A percentile compares a stretch with the other conserved stretches of the same genome.
Evolutionary conservation across 2,329 filamentous ascomycete species (phyloP).

Genomic region (Phialophora verrucosa): DNA sequence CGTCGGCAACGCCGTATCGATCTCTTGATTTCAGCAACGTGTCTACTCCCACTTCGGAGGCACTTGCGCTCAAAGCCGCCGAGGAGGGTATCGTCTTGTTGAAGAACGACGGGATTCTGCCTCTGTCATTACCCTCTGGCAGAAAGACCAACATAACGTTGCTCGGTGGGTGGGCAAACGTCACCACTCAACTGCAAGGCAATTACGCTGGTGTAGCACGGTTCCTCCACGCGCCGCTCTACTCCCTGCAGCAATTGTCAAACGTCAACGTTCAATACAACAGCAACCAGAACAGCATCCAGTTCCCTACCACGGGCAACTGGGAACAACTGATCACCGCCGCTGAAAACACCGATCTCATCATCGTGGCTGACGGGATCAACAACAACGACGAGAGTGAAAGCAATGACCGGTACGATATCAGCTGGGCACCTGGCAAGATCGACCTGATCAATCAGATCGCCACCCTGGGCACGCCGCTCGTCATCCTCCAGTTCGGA

Average conservation of each 20-base stretch:
- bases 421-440: conserved; percentile 52
- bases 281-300: conserved; percentile 38
- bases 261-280: conserved; percentile 56
- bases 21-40: conserved; percentile 63
- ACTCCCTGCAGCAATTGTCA: conserved; percentile 55
- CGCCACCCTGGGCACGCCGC: conserved; percentile 46
- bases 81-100: conserved; percentile 56
- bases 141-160: conserved; percentile 56
- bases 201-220: conserved; percentile 64
- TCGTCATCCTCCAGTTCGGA: conserved; percentile 52
- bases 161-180: conserved; percentile 65
- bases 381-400: conserved; percentile 52
- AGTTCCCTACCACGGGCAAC: conserved; percentile 42
- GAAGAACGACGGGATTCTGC: conserved; percentile 60
- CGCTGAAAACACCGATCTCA: conserved; percentile 46
- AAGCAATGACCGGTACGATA: conserved; percentile 48
- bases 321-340: conserved; percentile 46
- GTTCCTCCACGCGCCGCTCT: conserved; percentile 61
- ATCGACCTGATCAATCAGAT: conserved; percentile 50
- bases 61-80: conserved; percentile 62
- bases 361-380: conserved; percentile 51
- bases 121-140: conserved; percentile 47
- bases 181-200: conserved; percentile 63
- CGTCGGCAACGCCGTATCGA: conserved; percentile 53
- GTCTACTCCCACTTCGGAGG: conserved; percentile 58